Conservation (phyloP, 192 early-diverging fungal genomes). For the Coemansia sp. region DNA sequence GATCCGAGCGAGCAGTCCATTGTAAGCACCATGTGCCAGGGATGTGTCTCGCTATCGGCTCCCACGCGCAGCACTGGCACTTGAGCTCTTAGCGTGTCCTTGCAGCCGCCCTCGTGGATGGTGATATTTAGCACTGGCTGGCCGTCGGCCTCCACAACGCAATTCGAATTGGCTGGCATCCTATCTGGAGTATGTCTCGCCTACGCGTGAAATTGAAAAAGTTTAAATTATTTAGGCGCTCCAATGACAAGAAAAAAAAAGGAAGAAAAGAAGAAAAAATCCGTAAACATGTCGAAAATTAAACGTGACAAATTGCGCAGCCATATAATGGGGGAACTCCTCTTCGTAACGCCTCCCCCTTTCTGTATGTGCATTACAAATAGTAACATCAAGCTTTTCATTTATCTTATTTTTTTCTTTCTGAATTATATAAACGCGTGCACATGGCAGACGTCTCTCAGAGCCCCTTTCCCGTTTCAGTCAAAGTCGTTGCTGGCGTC, state of each 20-base stretch:
- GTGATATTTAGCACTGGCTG: slow-evolving; percentile 1
- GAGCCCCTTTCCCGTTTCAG: slow-evolving; percentile 24
- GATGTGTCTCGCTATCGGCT: not conserved
- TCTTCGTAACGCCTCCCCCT: not conserved
- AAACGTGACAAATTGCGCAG: not conserved
- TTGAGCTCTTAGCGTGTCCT: not conserved
- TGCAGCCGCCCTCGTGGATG: not conserved
- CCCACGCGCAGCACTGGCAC: not conserved
- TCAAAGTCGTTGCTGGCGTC: slow-evolving; percentile 23
- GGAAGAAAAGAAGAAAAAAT: not conserved
- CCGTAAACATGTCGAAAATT: not conserved
- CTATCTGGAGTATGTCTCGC: not conserved
- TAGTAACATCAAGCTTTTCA: too few relatives aligned
- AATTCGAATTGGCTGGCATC: slow-evolving; percentile 1
- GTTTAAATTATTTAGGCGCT: not conserved
- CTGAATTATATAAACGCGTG: not conserved
- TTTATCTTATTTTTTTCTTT: too few relatives aligned
- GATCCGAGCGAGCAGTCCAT: not conserved
- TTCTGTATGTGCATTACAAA: not conserved
- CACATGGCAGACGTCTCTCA: slow-evolving; percentile 1
- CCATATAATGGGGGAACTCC: not conserved
- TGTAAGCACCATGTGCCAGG: not conserved
- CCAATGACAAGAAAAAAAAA: not conserved
- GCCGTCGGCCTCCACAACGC: not conserved
- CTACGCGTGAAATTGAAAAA: not conserved